These are phyloP conservation scores for Argentina anserina DNA, from an alignment of 306 rosid species.

Conservation along the genomic window DNA sequence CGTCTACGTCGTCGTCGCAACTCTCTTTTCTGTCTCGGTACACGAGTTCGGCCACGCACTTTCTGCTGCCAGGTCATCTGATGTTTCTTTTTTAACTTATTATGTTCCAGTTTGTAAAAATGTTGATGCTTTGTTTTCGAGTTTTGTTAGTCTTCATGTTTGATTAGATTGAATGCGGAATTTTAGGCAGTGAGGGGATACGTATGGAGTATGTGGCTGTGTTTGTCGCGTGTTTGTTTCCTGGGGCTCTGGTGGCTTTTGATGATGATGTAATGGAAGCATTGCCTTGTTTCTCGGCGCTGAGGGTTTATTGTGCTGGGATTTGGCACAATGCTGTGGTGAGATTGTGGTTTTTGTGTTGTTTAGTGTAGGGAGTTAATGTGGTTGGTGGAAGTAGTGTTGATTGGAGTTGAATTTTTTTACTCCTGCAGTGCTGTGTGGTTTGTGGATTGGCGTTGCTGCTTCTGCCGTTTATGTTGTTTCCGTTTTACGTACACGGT, in stretches of 20 bases:
- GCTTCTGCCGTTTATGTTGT: constrained; percentile 66
- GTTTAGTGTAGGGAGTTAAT: neutral
- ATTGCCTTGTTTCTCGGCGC: constrained; percentile 48
- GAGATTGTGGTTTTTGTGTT: constrained; percentile 21
- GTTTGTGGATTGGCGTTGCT: constrained; percentile 67
- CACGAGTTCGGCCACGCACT: constrained; percentile 87
- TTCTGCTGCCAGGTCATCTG: constrained; percentile 64
- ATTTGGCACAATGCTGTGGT: constrained; percentile 96
- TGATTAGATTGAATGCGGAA: constrained; percentile 5
- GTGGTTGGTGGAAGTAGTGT: constrained; percentile 6
- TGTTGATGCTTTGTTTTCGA: neutral
- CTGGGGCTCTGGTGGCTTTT: constrained; percentile 89
- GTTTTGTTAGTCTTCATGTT: neutral
- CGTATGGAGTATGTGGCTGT: constrained; percentile 76
- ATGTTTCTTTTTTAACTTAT: constrained; percentile 1
- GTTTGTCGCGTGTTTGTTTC: constrained; percentile 73
- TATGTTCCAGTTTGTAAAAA: too few relatives aligned
- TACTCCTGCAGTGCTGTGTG: constrained; percentile 55
- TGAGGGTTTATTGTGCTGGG: constrained; percentile 84
- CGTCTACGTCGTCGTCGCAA: constrained; percentile 52
- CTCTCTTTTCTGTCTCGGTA: constrained; percentile 52
- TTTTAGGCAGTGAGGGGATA: constrained; percentile 71
- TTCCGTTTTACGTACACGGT: constrained; percentile 59
- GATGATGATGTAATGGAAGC: constrained; percentile 49
- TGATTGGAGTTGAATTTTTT: constrained; percentile 23